Evolutionary conservation across 306 rosid species (phyloP), one percentile per base, ranked within the genome.

Genomic region (Prinsepia uniflora): DNA sequence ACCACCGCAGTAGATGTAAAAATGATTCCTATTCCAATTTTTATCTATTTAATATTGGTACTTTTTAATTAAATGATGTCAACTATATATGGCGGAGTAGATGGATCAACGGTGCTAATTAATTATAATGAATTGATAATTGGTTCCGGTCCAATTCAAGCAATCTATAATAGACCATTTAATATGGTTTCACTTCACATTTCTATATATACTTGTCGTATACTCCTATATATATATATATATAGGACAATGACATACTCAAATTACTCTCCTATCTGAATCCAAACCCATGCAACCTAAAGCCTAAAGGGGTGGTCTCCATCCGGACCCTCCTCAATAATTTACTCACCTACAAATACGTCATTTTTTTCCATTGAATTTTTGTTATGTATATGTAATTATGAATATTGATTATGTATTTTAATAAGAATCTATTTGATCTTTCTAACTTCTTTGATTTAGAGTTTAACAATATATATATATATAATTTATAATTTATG

Each of bases 81-180:
- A 75, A 56, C 73, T 47, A 56, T n/a, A n/a, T n/a, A n/a, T 20
- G 55, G 61, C 46, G 64, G 20, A 69, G 65, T 50, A 54, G 9
- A 70, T 76, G 14, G 8, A 40, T 61, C 19, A 67, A 24, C 5
- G 34, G 22, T 34, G 10, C 13, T 39, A 41, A 13, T 54, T 39
- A 41, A 13, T 54, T 8, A 24, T 50, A 48, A 24, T 44, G 2
- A 15, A 24, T 58, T 60, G 9, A 75, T 19, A 60, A 70, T 76
- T 58, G 63, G 52, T 34, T 63, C 36, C 76, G 50, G 59, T 42
- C 74, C 63, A 42, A 59, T n/a, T 40, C n/a, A 41, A 70, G 24
- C 70, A 47, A 68, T 48, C 10, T 30, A 58, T 68, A 76, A 30
- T 30, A 30, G 3, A 30, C 30, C 24, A 2, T 54, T 68, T n/a